Percentiles rank a stretch among this genome's conserved stretches.
Evolutionary conservation across 2,329 filamentous ascomycete species (phyloP).

Genomic region (Diplodia corticola): DNA sequence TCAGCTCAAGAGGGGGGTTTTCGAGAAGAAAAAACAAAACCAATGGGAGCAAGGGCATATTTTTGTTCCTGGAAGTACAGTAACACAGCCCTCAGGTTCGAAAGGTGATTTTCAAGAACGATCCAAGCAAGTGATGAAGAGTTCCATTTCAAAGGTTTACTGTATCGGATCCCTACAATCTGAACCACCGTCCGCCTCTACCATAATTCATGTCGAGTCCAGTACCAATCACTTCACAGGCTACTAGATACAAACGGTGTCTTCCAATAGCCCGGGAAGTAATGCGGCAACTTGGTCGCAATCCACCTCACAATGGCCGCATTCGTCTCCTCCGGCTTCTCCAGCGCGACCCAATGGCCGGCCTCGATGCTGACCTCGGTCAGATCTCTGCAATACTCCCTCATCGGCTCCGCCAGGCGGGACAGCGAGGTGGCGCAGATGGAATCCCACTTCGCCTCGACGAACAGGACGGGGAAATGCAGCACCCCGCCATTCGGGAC

Average conservation of each 20-base stretch:
- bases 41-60: too few relatives aligned
- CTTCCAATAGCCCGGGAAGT: constrained; percentile 1
- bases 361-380: constrained; percentile 48
- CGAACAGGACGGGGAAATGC: constrained; percentile 41
- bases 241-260: neutral
- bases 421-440: constrained; percentile 40
- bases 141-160: neutral
- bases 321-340: constrained; percentile 32
- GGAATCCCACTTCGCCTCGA: constrained; percentile 43
- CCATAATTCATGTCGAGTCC: neutral
- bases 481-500: constrained; percentile 39
- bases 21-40: too few relatives aligned
- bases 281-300: constrained; percentile 1
- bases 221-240: neutral
- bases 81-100: too few relatives aligned
- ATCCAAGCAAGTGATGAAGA: too few relatives aligned
- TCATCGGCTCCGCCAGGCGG: constrained; percentile 31
- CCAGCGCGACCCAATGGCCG: constrained; percentile 33
- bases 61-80: too few relatives aligned
- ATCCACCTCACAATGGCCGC: constrained; percentile 32
- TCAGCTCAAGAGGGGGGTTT: too few relatives aligned
- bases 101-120: too few relatives aligned
- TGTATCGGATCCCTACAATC: neutral
- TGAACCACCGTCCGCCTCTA: neutral
- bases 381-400: constrained; percentile 32